Conservation (phyloP, 495 filamentous ascomycete species). For the Apodospora peruviana region DNA sequence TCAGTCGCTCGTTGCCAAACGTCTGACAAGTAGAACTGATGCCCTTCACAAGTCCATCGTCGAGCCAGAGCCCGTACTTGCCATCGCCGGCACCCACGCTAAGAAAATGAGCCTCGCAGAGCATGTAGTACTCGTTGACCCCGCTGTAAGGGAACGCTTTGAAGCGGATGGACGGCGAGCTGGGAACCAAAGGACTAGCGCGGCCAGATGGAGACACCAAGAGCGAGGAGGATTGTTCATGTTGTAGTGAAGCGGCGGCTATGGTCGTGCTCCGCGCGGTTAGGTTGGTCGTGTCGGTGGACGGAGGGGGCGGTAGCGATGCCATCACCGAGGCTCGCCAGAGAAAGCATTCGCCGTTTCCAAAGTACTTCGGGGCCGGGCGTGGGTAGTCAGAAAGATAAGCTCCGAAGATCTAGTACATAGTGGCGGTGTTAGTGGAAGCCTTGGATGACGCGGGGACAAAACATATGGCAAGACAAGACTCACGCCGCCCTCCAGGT, state of each 20-base stretch:
- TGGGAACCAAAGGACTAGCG: constrained; percentile 5
- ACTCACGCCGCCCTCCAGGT: constrained; percentile 66
- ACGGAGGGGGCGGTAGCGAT: constrained; percentile 66
- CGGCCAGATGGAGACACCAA: neutral
- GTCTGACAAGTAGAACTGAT: constrained; percentile 77
- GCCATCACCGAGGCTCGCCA: constrained; percentile 73
- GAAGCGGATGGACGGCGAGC: constrained; percentile 65
- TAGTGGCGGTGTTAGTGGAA: neutral
- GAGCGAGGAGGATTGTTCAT: neutral
- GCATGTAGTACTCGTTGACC: constrained; percentile 93
- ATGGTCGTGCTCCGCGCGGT: constrained; percentile 64
- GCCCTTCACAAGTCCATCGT: constrained; percentile 80
- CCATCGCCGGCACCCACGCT: constrained; percentile 85
- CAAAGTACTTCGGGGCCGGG: constrained; percentile 79
- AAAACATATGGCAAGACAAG: neutral
- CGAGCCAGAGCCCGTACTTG: constrained; percentile 87
- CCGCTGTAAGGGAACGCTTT: constrained; percentile 96
- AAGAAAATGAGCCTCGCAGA: constrained; percentile 81
- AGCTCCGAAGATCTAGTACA: constrained; percentile 73
- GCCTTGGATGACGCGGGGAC: no score
- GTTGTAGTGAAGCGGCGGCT: constrained; percentile 6
- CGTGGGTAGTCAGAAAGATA: constrained; percentile 86
- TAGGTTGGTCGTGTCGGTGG: constrained; percentile 65
- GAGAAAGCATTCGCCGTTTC: constrained; percentile 96
- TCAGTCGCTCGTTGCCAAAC: constrained; percentile 94